These are phyloP conservation scores for Backusella parvicylindrica DNA, from an alignment of 192 early-diverging fungal genomes.

Conservation along the genomic window DNA sequence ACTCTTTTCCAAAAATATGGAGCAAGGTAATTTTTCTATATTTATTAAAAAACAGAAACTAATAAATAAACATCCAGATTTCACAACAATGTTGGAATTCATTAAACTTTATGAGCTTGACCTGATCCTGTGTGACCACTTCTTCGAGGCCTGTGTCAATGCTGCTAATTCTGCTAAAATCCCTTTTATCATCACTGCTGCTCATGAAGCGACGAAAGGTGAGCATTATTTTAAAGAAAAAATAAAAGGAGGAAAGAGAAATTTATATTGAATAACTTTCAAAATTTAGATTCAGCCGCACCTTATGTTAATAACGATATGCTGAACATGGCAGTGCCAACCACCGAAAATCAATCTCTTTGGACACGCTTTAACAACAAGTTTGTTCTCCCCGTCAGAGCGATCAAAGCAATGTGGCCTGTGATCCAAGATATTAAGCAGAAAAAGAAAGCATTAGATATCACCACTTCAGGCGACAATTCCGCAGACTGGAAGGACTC, in stretches of 20 bases:
- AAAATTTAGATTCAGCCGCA: no score
- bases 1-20: background rate
- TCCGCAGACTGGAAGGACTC: background rate
- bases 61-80: background rate
- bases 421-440: no score
- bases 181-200: conserved; percentile 21
- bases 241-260: no score
- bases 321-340: no score
- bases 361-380: background rate
- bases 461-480: background rate
- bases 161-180: background rate
- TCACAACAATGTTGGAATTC: background rate
- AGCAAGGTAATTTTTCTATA: background rate
- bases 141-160: conserved; percentile 7
- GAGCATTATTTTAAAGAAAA: background rate
- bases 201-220: background rate
- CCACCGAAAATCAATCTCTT: background rate
- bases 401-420: background rate
- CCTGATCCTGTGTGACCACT: conserved; percentile 14
- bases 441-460: background rate
- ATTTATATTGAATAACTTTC: no score
- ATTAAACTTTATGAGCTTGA: background rate
- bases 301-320: background rate
- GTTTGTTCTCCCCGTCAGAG: background rate
- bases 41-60: background rate